A percentile compares a stretch with the other conserved stretches of the same genome.
These are phyloP conservation scores for Melampsora americana DNA, from an alignment of 1,284 basidiomycete genomes.

Conservation along the genomic window DNA sequence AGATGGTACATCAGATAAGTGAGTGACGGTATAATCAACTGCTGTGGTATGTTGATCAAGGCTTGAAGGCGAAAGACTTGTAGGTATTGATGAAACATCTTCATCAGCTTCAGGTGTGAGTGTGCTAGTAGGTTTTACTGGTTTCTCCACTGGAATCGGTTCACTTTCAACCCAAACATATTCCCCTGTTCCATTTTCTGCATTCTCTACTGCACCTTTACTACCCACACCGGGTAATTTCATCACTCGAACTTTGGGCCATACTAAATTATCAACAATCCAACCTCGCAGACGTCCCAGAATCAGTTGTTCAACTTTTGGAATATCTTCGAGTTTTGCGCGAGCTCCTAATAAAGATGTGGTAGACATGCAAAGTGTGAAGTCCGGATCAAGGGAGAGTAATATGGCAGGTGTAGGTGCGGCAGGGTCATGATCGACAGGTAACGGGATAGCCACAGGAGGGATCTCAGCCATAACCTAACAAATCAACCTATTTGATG, in stretches of 20 bases:
- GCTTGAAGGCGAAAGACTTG: background rate
- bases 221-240: slow-evolving; percentile 60
- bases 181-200: slow-evolving; percentile 84
- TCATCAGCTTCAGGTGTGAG: slow-evolving; percentile 36
- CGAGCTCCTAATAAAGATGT: slow-evolving; percentile 60
- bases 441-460: slow-evolving; percentile 49
- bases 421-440: slow-evolving; percentile 48
- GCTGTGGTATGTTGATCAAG: background rate
- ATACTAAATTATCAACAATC: slow-evolving; percentile 59
- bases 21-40: background rate
- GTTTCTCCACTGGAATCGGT: background rate
- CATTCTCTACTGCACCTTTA: slow-evolving; percentile 97
- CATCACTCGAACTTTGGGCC: slow-evolving; percentile 58
- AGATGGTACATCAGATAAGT: slow-evolving; percentile 14
- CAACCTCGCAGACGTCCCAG: slow-evolving; percentile 58
- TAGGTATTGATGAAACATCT: slow-evolving; percentile 7
- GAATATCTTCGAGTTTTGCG: slow-evolving; percentile 62
- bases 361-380: slow-evolving; percentile 59
- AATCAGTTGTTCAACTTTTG: slow-evolving; percentile 63
- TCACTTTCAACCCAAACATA: slow-evolving; percentile 41
- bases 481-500: slow-evolving; percentile 51
- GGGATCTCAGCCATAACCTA: slow-evolving; percentile 42
- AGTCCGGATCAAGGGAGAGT: slow-evolving; percentile 61
- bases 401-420: slow-evolving; percentile 54
- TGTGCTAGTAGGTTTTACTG: slow-evolving; percentile 9